Percentiles rank a stretch among this genome's conserved stretches.
phyloP scores from a whole-genome alignment of 1,139 yeast species.

The Protomyces macrosporus region DNA sequence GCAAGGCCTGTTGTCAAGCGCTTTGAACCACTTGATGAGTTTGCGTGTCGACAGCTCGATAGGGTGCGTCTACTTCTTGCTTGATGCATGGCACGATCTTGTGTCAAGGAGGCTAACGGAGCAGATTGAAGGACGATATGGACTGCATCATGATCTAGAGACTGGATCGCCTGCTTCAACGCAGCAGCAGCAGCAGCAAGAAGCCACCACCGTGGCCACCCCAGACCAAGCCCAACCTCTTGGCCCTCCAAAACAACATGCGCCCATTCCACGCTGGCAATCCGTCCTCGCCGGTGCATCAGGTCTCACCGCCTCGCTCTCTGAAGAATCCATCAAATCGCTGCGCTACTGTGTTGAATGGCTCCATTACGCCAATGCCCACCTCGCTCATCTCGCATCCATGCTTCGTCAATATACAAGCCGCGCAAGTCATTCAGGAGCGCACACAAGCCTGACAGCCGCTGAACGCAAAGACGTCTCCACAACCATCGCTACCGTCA shows the following conservation, averaged over 20 bases:
- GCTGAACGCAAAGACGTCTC: constrained; percentile 31
- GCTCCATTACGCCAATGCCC: constrained; percentile 69
- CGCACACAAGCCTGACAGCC: constrained; percentile 34
- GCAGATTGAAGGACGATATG: constrained; percentile 11
- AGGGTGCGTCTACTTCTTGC: constrained; percentile 31
- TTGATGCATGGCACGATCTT: constrained; percentile 32
- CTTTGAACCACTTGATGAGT: constrained; percentile 35
- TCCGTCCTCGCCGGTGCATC: constrained; percentile 43
- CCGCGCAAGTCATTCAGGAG: constrained; percentile 32
- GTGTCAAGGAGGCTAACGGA: not conserved
- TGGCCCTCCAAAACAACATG: not conserved
- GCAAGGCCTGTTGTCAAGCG: constrained; percentile 54
- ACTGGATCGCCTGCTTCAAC: not conserved
- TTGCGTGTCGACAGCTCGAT: constrained; percentile 36
- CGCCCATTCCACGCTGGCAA: constrained; percentile 37
- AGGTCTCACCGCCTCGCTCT: constrained; percentile 44
- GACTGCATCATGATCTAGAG: constrained; percentile 2
- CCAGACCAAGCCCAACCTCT: not conserved
- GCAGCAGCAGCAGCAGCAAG: not conserved
- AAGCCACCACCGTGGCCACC: not conserved
- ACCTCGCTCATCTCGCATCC: constrained; percentile 60
- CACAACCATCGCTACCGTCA: constrained; percentile 41
- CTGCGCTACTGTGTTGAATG: constrained; percentile 68
- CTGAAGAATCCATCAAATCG: constrained; percentile 64
- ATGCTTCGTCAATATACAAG: constrained; percentile 43